These are phyloP conservation scores for Lenwebbia sp. DNA, from an alignment of 345 rosid genomes.

Conservation along the genomic window DNA sequence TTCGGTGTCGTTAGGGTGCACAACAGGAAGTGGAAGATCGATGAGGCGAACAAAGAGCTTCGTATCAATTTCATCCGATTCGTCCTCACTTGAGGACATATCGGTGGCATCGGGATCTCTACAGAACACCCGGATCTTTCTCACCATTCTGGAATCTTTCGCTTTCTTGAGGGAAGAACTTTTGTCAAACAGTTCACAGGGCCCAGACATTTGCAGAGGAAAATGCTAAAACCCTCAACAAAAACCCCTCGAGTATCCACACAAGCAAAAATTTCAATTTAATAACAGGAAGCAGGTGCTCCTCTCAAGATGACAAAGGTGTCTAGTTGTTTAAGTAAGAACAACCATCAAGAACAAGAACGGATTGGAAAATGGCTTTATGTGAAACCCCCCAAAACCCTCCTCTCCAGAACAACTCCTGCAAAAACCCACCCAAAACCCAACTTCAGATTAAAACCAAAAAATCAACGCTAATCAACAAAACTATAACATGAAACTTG, in stretches of 20 bases:
- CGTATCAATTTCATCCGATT: slow-evolving; percentile 14
- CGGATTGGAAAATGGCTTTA: slow-evolving; percentile 47
- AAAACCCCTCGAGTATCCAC: slow-evolving; percentile 11
- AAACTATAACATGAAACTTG: neutral
- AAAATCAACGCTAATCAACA: neutral
- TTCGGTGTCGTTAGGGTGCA: slow-evolving; percentile 8
- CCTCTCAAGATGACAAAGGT: neutral
- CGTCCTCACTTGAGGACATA: slow-evolving; percentile 73
- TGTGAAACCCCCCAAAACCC: slow-evolving; percentile 72
- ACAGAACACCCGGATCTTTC: slow-evolving; percentile 58
- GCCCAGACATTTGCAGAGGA: slow-evolving; percentile 25
- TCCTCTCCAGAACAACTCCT: slow-evolving; percentile 73
- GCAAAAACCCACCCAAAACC: slow-evolving; percentile 16
- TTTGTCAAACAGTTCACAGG: slow-evolving; percentile 15
- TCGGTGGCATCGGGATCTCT: slow-evolving; percentile 92
- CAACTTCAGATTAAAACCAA: slow-evolving; percentile 10
- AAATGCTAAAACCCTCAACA: slow-evolving; percentile 8
- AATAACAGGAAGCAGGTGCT: neutral
- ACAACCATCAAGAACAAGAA: slow-evolving; percentile 60
- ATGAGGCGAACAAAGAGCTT: slow-evolving; percentile 61
- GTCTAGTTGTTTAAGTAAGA: slow-evolving; percentile 25
- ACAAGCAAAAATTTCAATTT: neutral
- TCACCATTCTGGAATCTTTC: slow-evolving; percentile 9
- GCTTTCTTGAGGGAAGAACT: slow-evolving; percentile 9
- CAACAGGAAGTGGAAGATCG: slow-evolving; percentile 16